A percentile compares a stretch with the other conserved stretches of the same genome.
Conservation (phyloP, 1,284 basidiomycete genomes). For the Peniophora sp. region DNA sequence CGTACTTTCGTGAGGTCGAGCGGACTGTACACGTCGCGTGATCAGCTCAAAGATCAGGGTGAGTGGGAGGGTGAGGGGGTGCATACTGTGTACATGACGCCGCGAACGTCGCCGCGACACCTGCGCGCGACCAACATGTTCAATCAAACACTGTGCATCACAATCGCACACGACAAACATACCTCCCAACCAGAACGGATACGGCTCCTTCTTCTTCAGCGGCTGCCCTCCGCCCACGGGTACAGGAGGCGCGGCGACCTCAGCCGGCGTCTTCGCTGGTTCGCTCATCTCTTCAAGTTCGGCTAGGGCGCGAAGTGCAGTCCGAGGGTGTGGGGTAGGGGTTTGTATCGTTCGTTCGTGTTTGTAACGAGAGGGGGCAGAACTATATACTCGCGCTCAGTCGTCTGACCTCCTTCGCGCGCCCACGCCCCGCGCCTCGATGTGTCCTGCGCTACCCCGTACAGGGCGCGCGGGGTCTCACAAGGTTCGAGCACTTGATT, state of each 20-base stretch:
- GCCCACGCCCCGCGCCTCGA: no score
- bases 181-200: slow-evolving; percentile 82
- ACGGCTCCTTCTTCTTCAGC: slow-evolving; percentile 50
- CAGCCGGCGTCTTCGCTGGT: background rate
- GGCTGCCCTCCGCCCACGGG: slow-evolving; percentile 8
- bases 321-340: no score
- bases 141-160: background rate
- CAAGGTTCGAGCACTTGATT: no score
- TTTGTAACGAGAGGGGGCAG: no score
- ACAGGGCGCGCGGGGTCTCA: no score
- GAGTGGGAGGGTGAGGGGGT: slow-evolving; percentile 6
- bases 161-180: slow-evolving; percentile 14
- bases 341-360: no score
- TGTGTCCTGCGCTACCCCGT: no score
- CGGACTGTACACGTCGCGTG: slow-evolving; percentile 41
- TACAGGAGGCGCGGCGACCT: slow-evolving; percentile 6
- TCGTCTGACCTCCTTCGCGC: no score
- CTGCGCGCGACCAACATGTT: slow-evolving; percentile 24
- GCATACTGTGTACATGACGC: slow-evolving; percentile 76
- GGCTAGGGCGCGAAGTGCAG: no score
- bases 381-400: no score
- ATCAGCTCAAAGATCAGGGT: background rate
- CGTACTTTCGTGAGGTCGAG: slow-evolving; percentile 85
- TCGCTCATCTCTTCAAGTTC: slow-evolving; percentile 3
- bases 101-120: slow-evolving; percentile 73